Evolutionary conservation across 768 basidiomycete genomes (phyloP).

Genomic region (Boletus sensibilis): DNA sequence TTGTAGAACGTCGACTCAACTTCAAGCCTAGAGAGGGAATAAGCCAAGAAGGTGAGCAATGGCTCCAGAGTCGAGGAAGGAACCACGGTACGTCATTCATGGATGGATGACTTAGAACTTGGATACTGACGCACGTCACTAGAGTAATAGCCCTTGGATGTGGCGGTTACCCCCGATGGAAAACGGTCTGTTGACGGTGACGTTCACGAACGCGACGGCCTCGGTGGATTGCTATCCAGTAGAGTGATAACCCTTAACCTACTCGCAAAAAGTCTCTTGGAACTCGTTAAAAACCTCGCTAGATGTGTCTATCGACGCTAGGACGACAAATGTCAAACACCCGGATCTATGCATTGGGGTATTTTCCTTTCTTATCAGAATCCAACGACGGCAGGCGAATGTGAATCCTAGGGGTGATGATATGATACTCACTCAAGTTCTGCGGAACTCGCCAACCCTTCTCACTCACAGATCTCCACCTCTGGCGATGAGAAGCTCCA

Average conservation of each 20-base stretch:
- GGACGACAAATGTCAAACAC: background rate
- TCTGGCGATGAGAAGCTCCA: background rate
- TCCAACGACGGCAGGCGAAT: background rate
- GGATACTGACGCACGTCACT: background rate
- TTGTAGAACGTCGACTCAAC: conserved; percentile 71
- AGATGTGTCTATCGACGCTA: background rate
- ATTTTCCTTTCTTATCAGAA: background rate
- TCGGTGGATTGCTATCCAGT: background rate
- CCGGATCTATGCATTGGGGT: background rate
- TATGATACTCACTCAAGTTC: background rate
- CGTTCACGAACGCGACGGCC: background rate
- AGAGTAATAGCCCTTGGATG: background rate
- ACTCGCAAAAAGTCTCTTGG: background rate
- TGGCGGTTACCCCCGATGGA: too few relatives aligned
- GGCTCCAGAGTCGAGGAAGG: conserved; percentile 41
- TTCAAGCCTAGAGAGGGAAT: conserved; percentile 53
- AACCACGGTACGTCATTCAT: background rate
- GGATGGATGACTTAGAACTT: background rate
- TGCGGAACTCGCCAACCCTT: background rate
- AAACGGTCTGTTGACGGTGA: background rate
- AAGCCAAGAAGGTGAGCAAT: conserved; percentile 64
- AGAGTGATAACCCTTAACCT: background rate
- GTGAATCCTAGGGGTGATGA: background rate
- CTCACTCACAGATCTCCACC: background rate
- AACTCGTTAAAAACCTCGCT: background rate